Conservation (phyloP, 805 yeast species). For the Schwanniomyces sp. region DNA sequence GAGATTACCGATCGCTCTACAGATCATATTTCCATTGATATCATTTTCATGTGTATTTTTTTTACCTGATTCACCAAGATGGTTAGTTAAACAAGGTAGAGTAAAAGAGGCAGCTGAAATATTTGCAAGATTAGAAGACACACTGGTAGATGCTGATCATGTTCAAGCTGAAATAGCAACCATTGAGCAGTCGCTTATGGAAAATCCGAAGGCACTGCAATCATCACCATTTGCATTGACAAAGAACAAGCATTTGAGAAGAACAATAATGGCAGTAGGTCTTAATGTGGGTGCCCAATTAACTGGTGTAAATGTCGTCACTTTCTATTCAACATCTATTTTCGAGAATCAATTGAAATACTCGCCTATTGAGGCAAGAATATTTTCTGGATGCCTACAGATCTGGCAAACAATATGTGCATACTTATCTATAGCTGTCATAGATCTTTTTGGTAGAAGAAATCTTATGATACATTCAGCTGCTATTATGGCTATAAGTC, state of each 20-base stretch:
- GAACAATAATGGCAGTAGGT: neutral
- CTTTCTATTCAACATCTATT: slow-evolving; percentile 35
- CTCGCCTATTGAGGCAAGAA: slow-evolving; percentile 27
- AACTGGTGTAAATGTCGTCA: slow-evolving; percentile 41
- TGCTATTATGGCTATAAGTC: neutral
- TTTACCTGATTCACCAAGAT: slow-evolving; percentile 48
- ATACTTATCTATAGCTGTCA: slow-evolving; percentile 2
- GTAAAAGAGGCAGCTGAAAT: slow-evolving; percentile 26
- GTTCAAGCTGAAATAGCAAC: no score
- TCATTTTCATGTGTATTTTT: slow-evolving; percentile 20
- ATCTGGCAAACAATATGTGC: slow-evolving; percentile 35
- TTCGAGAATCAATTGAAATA: slow-evolving; percentile 32
- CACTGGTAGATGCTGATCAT: no score
- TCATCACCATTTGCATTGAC: no score
- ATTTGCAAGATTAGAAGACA: no score
- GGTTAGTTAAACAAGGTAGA: slow-evolving; percentile 37
- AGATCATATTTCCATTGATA: slow-evolving; percentile 20
- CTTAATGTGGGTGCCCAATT: slow-evolving; percentile 21
- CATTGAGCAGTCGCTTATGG: no score
- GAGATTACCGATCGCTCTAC: slow-evolving; percentile 36
- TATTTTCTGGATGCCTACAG: slow-evolving; percentile 31
- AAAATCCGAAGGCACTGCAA: no score
- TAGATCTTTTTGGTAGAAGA: slow-evolving; percentile 4
- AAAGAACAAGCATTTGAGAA: slow-evolving; percentile 31
- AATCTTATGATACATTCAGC: neutral